Base-by-base conservation (phyloP, 106 monocot genomes). In the Xerophyta viscosa region DNA sequence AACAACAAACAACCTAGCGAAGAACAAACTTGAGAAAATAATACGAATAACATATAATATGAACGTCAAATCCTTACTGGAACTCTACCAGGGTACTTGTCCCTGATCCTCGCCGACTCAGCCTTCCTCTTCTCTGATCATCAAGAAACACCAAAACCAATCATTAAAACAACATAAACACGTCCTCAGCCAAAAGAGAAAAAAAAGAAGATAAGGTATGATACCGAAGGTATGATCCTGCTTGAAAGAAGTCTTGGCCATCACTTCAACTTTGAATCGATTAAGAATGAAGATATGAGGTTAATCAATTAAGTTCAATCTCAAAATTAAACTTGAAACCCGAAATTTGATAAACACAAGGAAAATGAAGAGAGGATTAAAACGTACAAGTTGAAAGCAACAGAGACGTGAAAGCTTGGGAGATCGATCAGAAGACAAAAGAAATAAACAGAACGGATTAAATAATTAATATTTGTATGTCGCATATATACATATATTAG, bases 211-310 rank as follows among this genome's bases (percentile, higher is more conserved):
- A 39, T 39, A 8, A 7, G 39, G 1, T 33, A 3, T 10, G 10
- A 12, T 39, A 84, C 83, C 74, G 39, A 84, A 57, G 56, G 54
- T 63, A 48, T 75, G 70, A 56, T 78, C 78, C 24, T 54, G 52
- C 66, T 78, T 84, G 71, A 84, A 84, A 49, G 60, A 67, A 44
- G 57, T 71, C 66, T 60, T 74, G 29, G 75, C 74, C 83, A 84
- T 84, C 19, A 31, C 44, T 58, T 25, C 67, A 65, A 65, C 55
- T 26, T 20, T 36, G 29, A 37, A 2, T 39, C 6, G 15, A 39
- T 15, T 12, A 39, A 8, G 6, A 39, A 15, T 6, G 7, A 36
- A 36, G 11, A 11, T 6, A 11, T 6, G 15, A 39, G 39, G 39
- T 12, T 39, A 39, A 39, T 12, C 39, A 63, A 41, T n/a, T n/a